Base-by-base conservation (phyloP, 75 land plant species). In the Chamaecyparis obtusa region DNA sequence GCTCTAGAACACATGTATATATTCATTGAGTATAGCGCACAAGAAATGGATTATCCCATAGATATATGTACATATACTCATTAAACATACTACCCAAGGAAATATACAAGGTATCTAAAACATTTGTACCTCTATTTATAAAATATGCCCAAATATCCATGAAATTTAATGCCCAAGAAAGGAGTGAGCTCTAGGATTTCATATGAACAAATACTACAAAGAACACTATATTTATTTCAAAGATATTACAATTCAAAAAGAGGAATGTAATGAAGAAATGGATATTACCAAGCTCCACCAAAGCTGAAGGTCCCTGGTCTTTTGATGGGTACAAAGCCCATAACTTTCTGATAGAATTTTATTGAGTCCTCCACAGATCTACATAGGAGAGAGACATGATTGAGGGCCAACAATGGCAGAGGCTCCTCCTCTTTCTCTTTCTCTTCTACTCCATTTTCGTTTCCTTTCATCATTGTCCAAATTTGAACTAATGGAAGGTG, bases 361-460 rank as follows among this genome's bases (percentile, higher is more conserved):
- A 91, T 82, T 35, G 96, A 91, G 16, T 85, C 86, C 15, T 91
- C 83, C 35, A 95, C 89, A 3, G 91, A 89, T 36, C 88, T 87
- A 87, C 96, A 93, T 14, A 95, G 87, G 64, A 91, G 85, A 3
- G 97, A 96, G 11, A 96, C 92, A 80, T 93, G 97, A 85, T 96
- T 96, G 78, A 96, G 64, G 24, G 95, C 91, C 89, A 91, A 88
- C 82, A 92, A 69, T 49, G 92, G 92, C 71, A 91, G 74, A 17
- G 90, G 77, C 48, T 76, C 86, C 24, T 72, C 88, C 85, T 2
- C 37, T 76, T 69, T 44, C 44, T 51, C 69, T 76, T 69, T 44
- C 44, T 51, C 51, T 54, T 72, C 33, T 87, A 83, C 67, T 85
- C 82, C 78, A 32, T 33, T 27, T 21, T 89, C 88, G 32, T 33